Conservation (phyloP, 306 rosid species). For the Glycyrrhiza uralensis region DNA sequence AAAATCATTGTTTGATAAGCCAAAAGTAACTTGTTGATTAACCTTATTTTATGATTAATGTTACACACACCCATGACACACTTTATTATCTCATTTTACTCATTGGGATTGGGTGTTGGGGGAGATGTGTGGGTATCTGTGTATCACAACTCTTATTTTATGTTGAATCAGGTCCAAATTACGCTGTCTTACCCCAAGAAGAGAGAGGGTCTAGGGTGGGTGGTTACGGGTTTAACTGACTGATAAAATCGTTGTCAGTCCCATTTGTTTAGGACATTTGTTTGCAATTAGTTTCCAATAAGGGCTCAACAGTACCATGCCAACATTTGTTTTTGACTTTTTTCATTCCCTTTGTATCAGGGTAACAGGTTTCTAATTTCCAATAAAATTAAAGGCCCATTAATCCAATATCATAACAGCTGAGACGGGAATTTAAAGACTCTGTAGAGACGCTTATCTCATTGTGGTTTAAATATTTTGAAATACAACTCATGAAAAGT, state of each 20-base stretch:
- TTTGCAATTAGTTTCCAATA: not conserved
- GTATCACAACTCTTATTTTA: too few species aligned
- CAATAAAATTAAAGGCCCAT: not conserved
- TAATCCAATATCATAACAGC: conserved; percentile 9
- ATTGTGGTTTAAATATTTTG: not conserved
- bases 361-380: not conserved
- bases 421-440: not conserved
- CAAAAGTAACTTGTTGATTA: not conserved
- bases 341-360: not conserved
- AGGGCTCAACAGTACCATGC: not conserved
- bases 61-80: too few species aligned
- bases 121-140: too few species aligned
- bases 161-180: not conserved
- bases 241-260: not conserved
- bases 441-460: too few species aligned
- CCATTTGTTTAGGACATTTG: not conserved
- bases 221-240: not conserved
- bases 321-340: not conserved
- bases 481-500: not conserved
- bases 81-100: too few species aligned
- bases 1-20: not conserved
- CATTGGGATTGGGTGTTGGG: too few species aligned
- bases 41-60: too few species aligned
- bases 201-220: too few species aligned
- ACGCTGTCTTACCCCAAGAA: not conserved